Percentiles rank a stretch among this genome's conserved stretches.
phyloP scores from a whole-genome alignment of 2,329 filamentous ascomycete genomes.

The Aureobasidium sp. region DNA sequence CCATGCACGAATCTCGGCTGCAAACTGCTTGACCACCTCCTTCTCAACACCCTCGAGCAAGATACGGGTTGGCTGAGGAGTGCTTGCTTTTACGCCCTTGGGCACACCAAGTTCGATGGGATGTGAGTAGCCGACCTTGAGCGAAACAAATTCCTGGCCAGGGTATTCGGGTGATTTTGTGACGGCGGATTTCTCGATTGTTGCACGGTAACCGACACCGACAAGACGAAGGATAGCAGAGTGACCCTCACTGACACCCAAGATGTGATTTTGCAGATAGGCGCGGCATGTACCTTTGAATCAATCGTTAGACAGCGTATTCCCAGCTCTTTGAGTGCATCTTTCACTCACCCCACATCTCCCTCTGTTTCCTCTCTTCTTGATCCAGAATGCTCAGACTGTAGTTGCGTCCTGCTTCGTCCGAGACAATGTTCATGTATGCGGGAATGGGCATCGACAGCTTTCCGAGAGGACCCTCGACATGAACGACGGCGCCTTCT shows the following conservation, averaged over 20 bases:
- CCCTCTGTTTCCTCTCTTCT: constrained; percentile 65
- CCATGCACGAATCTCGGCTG: constrained; percentile 81
- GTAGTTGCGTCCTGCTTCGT: constrained; percentile 56
- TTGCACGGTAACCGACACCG: constrained; percentile 90
- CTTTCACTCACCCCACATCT: constrained; percentile 80
- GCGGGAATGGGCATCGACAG: constrained; percentile 71
- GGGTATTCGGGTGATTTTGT: constrained; percentile 62
- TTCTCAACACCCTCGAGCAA: constrained; percentile 83
- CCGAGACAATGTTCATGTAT: constrained; percentile 66
- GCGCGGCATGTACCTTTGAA: constrained; percentile 79
- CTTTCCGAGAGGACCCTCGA: constrained; percentile 76
- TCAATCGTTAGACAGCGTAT: constrained; percentile 22
- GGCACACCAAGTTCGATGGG: constrained; percentile 86
- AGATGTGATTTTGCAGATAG: constrained; percentile 82
- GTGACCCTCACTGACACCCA: constrained; percentile 93
- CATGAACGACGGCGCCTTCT: constrained; percentile 60
- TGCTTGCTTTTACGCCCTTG: constrained; percentile 73
- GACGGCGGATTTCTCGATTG: constrained; percentile 67
- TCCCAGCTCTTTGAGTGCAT: constrained; percentile 1
- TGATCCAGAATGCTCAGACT: constrained; percentile 64
- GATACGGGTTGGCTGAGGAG: constrained; percentile 84
- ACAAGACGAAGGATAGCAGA: constrained; percentile 87
- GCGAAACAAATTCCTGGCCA: constrained; percentile 79
- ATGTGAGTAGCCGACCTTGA: constrained; percentile 96
- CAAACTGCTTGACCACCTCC: constrained; percentile 82